Base-by-base conservation (phyloP, 768 basidiomycete species). In the Boletus subparvulus region DNA sequence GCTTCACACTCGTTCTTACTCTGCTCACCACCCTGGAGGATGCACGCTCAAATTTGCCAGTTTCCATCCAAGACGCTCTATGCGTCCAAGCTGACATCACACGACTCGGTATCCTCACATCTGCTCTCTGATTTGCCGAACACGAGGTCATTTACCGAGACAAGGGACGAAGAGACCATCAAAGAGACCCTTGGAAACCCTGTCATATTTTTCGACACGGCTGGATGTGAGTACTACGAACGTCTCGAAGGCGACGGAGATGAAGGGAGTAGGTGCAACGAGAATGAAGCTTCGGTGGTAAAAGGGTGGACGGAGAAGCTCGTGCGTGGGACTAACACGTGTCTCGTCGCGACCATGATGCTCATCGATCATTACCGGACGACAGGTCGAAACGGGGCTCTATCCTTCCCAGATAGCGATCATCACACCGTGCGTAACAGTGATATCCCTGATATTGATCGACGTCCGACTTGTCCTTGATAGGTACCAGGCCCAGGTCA, bases 221-320 rank as follows among this genome's bases (percentile, higher is more conserved):
- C 91, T 4, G 94, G 94, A 0, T 94, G 92, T 63, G 94, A 97
- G 69, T 96, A 92, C 65, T 97, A 87, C 65, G 97, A 98, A 68
- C 77, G 92, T 16, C 68, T 84, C 0, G 89, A 92, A 33, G 87
- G 81, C 0, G 87, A 87, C 54, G 77, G 80, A n/a, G 91, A 93
- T 65, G 94, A 96, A 65, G 94, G 94, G 0, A 95, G 92, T 60
- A 81, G 87, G 59, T 88, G 85, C 62, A 99, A 99, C 64, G 95
- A 96, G 74, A 98, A 99, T 65, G 97, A 99, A 65, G 94, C 87
- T 0, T 84, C 80, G 12, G 82, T 97, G 11, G 94, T 95, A 2
- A 85, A 83, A 66, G 81, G 80, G 54, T 95, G 93, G 88, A 85
- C 92, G 0, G 82, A 87, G 42, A 86, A 82, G 64, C 73, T 98